Conservation (phyloP, 257 asterid species). For the Jasminum sambac region DNA sequence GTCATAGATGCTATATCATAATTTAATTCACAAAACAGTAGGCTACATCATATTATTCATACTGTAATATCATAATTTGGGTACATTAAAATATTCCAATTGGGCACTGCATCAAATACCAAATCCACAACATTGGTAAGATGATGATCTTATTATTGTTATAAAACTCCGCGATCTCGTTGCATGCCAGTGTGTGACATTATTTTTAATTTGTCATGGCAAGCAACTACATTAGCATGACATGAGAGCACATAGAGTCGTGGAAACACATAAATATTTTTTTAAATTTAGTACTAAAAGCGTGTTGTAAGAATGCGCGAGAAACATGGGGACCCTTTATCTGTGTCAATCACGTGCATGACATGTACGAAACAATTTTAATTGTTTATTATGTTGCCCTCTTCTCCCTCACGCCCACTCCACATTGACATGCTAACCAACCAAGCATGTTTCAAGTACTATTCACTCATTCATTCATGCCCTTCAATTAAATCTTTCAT, state of each 20-base stretch:
- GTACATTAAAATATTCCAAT: no score
- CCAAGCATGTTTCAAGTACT: background rate
- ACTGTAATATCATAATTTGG: no score
- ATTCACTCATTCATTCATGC: background rate
- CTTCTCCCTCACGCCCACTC: background rate
- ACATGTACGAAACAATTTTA: constrained; percentile 40
- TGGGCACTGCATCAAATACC: no score
- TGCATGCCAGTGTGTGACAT: constrained; percentile 20
- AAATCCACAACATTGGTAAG: no score
- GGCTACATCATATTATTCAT: no score
- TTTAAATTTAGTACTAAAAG: background rate
- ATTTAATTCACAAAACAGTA: no score
- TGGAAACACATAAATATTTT: constrained; percentile 27
- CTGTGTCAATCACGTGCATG: constrained; percentile 43
- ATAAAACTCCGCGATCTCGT: background rate
- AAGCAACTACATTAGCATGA: constrained; percentile 31
- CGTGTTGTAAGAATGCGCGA: constrained; percentile 2
- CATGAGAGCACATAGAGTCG: constrained; percentile 24
- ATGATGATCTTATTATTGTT: no score
- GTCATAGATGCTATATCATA: no score
- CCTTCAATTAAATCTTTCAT: background rate
- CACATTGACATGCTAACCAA: background rate
- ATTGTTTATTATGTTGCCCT: constrained; percentile 26
- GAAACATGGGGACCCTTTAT: constrained; percentile 24
- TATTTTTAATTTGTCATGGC: constrained; percentile 22